These are phyloP conservation scores for Tetraselmis chui DNA, from an alignment of 139 green algal species.

Conservation along the genomic window DNA sequence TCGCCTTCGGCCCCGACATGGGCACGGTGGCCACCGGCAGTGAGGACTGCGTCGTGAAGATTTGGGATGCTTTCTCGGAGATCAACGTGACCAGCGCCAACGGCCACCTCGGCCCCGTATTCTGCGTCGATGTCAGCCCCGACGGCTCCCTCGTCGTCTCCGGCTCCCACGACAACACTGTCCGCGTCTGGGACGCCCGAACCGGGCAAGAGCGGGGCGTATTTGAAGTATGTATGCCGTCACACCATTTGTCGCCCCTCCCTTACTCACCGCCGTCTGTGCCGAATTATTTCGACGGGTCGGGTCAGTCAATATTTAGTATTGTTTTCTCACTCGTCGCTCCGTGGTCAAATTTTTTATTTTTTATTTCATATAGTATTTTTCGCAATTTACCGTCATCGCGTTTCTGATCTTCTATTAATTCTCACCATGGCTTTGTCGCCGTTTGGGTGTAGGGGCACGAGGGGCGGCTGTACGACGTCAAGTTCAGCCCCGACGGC, in stretches of 20 bases:
- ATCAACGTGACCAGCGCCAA: background rate
- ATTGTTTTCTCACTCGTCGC: no score
- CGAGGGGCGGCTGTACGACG: background rate
- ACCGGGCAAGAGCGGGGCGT: background rate
- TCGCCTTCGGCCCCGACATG: background rate
- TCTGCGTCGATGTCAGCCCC: background rate
- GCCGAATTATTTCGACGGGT: background rate
- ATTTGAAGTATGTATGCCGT: background rate
- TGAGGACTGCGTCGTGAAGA: background rate
- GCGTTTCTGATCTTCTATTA: no score
- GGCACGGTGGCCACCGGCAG: background rate
- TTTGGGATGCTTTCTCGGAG: background rate
- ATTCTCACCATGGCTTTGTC: no score
- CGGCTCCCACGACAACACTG: background rate
- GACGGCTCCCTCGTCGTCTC: background rate
- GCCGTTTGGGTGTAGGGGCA: background rate
- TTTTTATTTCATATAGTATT: no score
- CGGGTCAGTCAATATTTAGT: background rate
- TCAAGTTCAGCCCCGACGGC: background rate
- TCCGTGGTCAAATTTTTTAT: no score
- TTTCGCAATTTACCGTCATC: no score
- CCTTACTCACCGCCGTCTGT: no score
- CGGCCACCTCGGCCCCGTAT: background rate
- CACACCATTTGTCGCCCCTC: no score
- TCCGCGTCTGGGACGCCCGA: background rate